Percentiles rank a stretch among this genome's conserved stretches.
Conservation (phyloP, 176 grass and related monocot species). For the Guadua angustifolia region DNA sequence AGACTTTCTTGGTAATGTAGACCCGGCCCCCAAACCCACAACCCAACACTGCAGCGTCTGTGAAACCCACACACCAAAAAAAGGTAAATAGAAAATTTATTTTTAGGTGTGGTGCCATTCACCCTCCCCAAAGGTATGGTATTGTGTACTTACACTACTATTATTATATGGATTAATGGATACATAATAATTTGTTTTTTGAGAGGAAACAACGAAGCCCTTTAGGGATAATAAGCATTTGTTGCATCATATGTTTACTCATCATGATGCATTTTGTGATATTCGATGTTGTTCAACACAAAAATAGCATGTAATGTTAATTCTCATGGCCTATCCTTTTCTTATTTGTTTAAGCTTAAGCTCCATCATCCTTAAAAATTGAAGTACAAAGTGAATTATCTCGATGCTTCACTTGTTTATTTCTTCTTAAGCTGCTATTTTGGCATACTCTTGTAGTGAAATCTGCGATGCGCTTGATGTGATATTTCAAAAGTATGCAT, state of each 20-base stretch:
- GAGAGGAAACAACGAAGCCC: too few species aligned
- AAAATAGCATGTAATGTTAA: background rate
- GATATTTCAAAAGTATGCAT: slow-evolving; percentile 5
- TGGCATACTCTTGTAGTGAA: background rate
- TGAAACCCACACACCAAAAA: too few species aligned
- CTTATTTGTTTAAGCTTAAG: background rate
- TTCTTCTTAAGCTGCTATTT: background rate
- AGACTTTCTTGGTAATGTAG: too few species aligned
- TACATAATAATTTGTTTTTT: too few species aligned
- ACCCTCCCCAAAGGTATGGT: background rate
- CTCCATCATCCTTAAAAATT: background rate
- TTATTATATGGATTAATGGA: background rate
- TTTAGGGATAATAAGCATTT: too few species aligned
- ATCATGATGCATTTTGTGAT: slow-evolving; percentile 38
- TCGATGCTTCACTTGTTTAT: background rate
- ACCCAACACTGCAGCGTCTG: too few species aligned
- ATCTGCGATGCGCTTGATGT: background rate
- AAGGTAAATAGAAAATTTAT: background rate
- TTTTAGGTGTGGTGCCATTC: background rate
- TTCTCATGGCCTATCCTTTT: too few species aligned
- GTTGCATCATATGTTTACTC: background rate
- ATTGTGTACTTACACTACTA: background rate
- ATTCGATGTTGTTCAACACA: background rate
- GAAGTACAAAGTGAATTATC: slow-evolving; percentile 30
- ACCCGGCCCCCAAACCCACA: too few species aligned